Evolutionary conservation across 495 filamentous ascomycete genomes (phyloP), one percentile per base, ranked within the genome.

Genomic region (Cercophora scortea): DNA sequence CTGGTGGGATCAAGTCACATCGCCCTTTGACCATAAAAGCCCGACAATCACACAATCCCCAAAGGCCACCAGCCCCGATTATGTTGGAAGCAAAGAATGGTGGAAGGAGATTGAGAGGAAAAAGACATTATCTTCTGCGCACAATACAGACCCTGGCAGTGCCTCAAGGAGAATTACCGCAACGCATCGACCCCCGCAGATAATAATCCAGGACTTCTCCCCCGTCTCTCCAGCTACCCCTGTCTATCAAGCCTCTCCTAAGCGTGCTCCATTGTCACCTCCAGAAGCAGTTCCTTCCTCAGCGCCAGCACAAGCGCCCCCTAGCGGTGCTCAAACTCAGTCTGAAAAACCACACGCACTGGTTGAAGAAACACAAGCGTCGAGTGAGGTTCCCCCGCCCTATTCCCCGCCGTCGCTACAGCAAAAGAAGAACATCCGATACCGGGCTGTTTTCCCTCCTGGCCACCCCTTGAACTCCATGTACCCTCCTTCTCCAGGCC

Each of bases 1-100:
- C 10, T 96, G 90, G 90, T 96, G 90, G 90, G 90, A 88, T 54
- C 78, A 86, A 53, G 78, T 95, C 41, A 84, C 84, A 2, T 90
- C 89, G 1, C 90, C 90, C 0, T 85, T 95, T 50, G 60, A 54
- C 8, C 66, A 64, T 13, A 16, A 45, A 51, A 56, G 49, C 8
- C 52, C 42, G 46, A 51, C 16, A 8, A 50, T 33, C 54, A 61
- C 34, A 59, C 50, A 55, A 61, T 47, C 34, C 60, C 38, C 58
- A 60, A 52, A 35, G 36, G 44, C 34, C 15, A 10, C 13, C 10
- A 42, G n/a, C 32, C 16, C 39, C 49, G 35, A 50, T 16, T 13
- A 34, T 32, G 38, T 47, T 5, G 49, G 46, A 10, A 39, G 36
- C 32, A 15, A 57, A 1, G 68, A 68, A 52, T 73, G 67, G 70